Percentiles rank a stretch among this genome's conserved stretches.
These are phyloP conservation scores for Corynascus novoguineensis DNA, from an alignment of 495 filamentous ascomycete genomes.

Conservation along the genomic window DNA sequence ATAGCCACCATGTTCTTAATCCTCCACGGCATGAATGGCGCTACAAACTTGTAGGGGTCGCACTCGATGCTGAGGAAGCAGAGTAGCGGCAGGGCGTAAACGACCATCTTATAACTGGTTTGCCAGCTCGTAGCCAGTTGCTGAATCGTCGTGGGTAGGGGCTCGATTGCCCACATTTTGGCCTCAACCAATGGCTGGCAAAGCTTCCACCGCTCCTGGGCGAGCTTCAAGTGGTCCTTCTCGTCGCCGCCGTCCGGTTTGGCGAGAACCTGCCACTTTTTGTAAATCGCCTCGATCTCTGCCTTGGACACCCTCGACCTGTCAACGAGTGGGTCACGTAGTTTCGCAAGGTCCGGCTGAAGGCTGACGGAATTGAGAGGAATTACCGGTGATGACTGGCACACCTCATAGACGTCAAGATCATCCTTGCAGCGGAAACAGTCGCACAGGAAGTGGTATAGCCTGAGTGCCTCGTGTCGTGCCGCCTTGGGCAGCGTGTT, in stretches of 20 bases:
- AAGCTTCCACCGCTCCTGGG: constrained; percentile 30
- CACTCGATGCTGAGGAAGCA: constrained; percentile 35
- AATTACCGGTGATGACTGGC: constrained; percentile 30
- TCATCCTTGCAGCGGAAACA: constrained; percentile 40
- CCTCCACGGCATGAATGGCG: constrained; percentile 35
- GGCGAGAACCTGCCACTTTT: constrained; percentile 13
- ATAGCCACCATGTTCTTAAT: constrained; percentile 36
- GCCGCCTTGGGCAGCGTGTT: constrained; percentile 26
- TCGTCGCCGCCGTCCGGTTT: constrained; percentile 6
- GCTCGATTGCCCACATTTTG: constrained; percentile 38
- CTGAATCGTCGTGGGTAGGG: constrained; percentile 29
- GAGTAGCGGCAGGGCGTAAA: constrained; percentile 32
- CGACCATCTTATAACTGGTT: constrained; percentile 20
- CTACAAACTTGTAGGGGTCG: constrained; percentile 33
- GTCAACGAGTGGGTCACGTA: constrained; percentile 24
- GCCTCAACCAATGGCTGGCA: constrained; percentile 35
- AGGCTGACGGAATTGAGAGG: constrained; percentile 34
- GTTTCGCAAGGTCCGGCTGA: constrained; percentile 21
- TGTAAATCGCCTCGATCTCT: constrained; percentile 23
- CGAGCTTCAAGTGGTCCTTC: constrained; percentile 9
- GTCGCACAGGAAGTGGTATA: constrained; percentile 41
- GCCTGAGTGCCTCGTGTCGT: constrained; percentile 32
- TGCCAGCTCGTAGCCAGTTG: constrained; percentile 25
- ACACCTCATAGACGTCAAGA: constrained; percentile 43
- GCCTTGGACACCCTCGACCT: constrained; percentile 17